phyloP scores from a whole-genome alignment of 2,329 filamentous ascomycete species.

The Paecilomyces variotii region DNA sequence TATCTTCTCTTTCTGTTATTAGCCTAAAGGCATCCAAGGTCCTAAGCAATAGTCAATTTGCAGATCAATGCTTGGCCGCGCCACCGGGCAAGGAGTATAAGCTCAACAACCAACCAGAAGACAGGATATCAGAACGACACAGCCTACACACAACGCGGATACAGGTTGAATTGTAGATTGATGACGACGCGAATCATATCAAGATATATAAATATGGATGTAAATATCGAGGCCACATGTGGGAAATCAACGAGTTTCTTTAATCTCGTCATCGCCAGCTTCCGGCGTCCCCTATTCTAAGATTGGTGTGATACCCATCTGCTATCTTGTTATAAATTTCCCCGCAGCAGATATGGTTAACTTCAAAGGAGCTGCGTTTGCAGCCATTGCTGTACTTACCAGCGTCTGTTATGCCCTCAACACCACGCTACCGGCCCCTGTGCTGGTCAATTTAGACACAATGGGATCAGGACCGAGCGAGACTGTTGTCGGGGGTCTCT shows the following conservation, averaged over 20 bases:
- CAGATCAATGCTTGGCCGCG: neutral
- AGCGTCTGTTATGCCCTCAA: neutral
- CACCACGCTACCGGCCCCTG: neutral
- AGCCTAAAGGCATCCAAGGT: neutral
- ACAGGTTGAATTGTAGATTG: neutral
- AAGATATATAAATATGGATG: neutral
- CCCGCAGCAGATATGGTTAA: neutral
- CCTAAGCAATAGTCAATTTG: neutral
- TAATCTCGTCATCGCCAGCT: neutral
- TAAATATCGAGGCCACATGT: neutral
- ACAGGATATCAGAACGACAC: neutral
- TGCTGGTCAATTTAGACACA: neutral
- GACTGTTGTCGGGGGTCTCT: constrained; percentile 8
- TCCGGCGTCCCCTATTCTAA: neutral
- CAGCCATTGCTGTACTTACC: neutral
- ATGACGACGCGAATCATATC: neutral
- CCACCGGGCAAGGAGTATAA: neutral
- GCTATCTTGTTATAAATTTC: neutral
- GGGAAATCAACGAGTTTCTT: neutral
- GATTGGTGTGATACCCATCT: too few species aligned
- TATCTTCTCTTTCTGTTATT: neutral
- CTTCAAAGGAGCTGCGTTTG: neutral
- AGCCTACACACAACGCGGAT: neutral
- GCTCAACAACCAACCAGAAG: neutral
- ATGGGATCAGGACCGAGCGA: neutral